Percentiles rank a stretch among this genome's conserved stretches.
Evolutionary conservation across 495 filamentous ascomycete genomes (phyloP).

Genomic region (Monascus purpureus): DNA sequence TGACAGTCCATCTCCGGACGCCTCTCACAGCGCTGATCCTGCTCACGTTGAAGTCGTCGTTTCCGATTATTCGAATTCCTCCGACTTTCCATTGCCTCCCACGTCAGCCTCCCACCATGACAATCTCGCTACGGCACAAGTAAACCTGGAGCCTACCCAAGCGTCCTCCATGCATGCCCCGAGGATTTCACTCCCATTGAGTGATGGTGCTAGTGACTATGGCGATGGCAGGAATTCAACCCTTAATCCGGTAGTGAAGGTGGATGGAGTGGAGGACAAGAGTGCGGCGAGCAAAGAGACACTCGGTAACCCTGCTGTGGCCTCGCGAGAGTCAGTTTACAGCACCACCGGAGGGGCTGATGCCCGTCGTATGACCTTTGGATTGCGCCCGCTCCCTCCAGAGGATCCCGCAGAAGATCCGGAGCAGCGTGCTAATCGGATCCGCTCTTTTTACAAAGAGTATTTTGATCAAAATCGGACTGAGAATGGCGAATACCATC

Average conservation of each 20-base stretch:
- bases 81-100: slow-evolving; percentile 6
- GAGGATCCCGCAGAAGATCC: slow-evolving; percentile 77
- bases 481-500: slow-evolving; percentile 45
- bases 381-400: slow-evolving; percentile 83
- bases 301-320: slow-evolving; percentile 4
- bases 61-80: not conserved
- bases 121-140: too few species aligned
- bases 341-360: slow-evolving; percentile 42
- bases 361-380: slow-evolving; percentile 66
- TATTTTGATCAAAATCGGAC: slow-evolving; percentile 85
- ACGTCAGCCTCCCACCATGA: slow-evolving; percentile 8
- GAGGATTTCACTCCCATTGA: slow-evolving; percentile 27
- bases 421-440: slow-evolving; percentile 87
- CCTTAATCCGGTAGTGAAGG: slow-evolving; percentile 19
- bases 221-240: slow-evolving; percentile 44
- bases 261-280: slow-evolving; percentile 15
- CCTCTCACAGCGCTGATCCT: slow-evolving; percentile 3
- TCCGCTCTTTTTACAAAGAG: slow-evolving; percentile 97
- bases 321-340: slow-evolving; percentile 9
- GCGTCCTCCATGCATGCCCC: slow-evolving; percentile 18
- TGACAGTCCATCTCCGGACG: slow-evolving; percentile 12
- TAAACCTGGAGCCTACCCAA: slow-evolving; percentile 16
- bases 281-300: slow-evolving; percentile 3
- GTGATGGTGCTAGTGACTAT: slow-evolving; percentile 45
- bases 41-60: slow-evolving; percentile 5